phyloP scores from a whole-genome alignment of 352 stramenopile genomes.

The Phytophthora idaei region DNA sequence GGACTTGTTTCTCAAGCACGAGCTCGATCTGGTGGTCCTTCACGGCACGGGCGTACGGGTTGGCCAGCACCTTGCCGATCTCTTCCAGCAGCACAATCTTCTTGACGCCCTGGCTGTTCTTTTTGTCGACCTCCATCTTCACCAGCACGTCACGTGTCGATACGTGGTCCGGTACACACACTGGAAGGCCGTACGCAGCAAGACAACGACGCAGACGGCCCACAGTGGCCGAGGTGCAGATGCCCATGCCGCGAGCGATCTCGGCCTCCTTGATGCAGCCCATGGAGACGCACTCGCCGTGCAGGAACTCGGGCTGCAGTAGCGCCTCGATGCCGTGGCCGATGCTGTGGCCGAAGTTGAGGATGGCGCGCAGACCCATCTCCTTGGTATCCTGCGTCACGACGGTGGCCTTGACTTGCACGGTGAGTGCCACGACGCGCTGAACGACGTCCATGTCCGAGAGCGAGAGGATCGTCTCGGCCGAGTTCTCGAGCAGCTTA shows the following conservation, averaged over 20 bases:
- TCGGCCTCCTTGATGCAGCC: slow-evolving; percentile 97
- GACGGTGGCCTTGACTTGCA: slow-evolving; percentile 95
- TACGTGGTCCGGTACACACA: slow-evolving; percentile 66
- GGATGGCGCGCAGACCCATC: slow-evolving; percentile 94
- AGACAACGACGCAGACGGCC: slow-evolving; percentile 72
- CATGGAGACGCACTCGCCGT: slow-evolving; percentile 97
- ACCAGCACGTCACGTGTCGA: slow-evolving; percentile 65
- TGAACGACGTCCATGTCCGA: slow-evolving; percentile 73
- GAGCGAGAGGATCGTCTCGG: slow-evolving; percentile 78
- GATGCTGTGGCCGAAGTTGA: slow-evolving; percentile 99
- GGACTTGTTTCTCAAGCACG: slow-evolving; percentile 77
- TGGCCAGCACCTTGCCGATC: slow-evolving; percentile 71
- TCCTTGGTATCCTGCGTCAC: slow-evolving; percentile 97
- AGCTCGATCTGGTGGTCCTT: slow-evolving; percentile 78
- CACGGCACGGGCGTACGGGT: slow-evolving; percentile 74
- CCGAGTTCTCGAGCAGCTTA: slow-evolving; percentile 91
- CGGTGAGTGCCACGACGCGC: slow-evolving; percentile 63
- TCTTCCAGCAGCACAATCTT: slow-evolving; percentile 80
- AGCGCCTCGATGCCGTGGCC: slow-evolving; percentile 98
- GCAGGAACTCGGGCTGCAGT: slow-evolving; percentile 94
- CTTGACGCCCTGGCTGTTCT: slow-evolving; percentile 83
- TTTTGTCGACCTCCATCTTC: slow-evolving; percentile 91
- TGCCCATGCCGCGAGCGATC: slow-evolving; percentile 85
- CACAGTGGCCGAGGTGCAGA: slow-evolving; percentile 75
- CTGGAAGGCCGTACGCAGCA: slow-evolving; percentile 70